Percentiles rank a stretch among this genome's conserved stretches.
phyloP scores from a whole-genome alignment of 2,329 filamentous ascomycete genomes.

The Trichophyton simii region DNA sequence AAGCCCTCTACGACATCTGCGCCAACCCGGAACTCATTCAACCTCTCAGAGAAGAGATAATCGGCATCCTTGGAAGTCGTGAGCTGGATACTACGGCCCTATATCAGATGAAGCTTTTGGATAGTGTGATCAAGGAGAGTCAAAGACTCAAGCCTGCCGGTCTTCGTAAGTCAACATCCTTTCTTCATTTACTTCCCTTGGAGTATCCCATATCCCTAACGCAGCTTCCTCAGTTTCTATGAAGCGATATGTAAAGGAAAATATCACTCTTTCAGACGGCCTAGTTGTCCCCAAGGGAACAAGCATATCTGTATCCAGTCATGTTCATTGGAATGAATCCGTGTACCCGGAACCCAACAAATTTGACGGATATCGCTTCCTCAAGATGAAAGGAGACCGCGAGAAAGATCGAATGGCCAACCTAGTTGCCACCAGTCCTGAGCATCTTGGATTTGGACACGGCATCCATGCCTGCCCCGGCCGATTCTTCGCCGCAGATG shows the following conservation, averaged over 20 bases:
- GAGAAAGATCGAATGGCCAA: slow-evolving; percentile 9
- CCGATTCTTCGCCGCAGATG: slow-evolving; percentile 20
- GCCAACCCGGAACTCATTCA: slow-evolving; percentile 7
- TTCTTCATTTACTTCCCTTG: not conserved
- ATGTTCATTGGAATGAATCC: slow-evolving; percentile 8
- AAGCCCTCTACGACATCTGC: slow-evolving; percentile 16
- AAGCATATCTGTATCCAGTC: slow-evolving; percentile 9
- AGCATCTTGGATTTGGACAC: slow-evolving; percentile 45
- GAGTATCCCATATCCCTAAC: not conserved
- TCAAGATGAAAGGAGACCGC: slow-evolving; percentile 8
- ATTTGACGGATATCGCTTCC: slow-evolving; percentile 15
- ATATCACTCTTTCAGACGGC: slow-evolving; percentile 13
- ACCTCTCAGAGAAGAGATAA: slow-evolving; percentile 16
- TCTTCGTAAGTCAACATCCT: slow-evolving; percentile 9
- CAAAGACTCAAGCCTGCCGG: slow-evolving; percentile 22
- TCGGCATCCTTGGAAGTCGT: slow-evolving; percentile 11
- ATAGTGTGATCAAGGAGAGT: slow-evolving; percentile 33
- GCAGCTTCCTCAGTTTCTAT: slow-evolving; percentile 4
- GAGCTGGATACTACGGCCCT: slow-evolving; percentile 27
- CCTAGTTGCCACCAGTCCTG: slow-evolving; percentile 28
- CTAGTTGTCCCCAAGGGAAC: slow-evolving; percentile 13
- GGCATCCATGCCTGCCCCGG: slow-evolving; percentile 38
- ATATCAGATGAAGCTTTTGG: slow-evolving; percentile 30
- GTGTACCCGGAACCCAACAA: slow-evolving; percentile 12
- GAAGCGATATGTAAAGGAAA: slow-evolving; percentile 9